Conservation (phyloP, 148 eudicot genomes). For the Silene latifolia region DNA sequence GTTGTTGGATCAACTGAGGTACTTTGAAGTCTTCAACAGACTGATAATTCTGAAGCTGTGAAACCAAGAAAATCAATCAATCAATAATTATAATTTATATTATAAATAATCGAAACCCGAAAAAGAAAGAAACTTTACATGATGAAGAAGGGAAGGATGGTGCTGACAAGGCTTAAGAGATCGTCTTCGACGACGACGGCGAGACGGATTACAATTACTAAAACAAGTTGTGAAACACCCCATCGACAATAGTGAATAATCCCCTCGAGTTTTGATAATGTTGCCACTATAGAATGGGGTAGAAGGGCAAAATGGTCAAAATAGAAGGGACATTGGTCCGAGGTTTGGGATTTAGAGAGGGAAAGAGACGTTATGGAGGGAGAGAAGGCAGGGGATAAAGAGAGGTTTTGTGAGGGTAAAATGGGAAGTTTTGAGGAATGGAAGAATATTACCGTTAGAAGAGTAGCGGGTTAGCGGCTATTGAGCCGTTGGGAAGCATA, state of each 20-base stretch:
- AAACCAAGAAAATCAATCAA: too few relatives aligned
- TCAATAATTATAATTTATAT: too few relatives aligned
- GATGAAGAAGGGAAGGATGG: slow-evolving; percentile 28
- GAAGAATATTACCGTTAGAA: slow-evolving; percentile 41
- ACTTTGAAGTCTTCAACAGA: slow-evolving; percentile 31
- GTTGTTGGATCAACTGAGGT: slow-evolving; percentile 16
- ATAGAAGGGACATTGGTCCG: neutral
- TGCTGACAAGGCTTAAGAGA: neutral
- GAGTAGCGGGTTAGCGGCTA: neutral
- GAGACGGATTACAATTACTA: slow-evolving; percentile 25
- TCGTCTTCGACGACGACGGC: slow-evolving; percentile 11
- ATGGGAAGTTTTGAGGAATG: neutral
- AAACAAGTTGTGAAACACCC: slow-evolving; percentile 51
- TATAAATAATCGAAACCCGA: neutral
- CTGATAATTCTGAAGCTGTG: slow-evolving; percentile 32
- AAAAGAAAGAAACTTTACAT: neutral
- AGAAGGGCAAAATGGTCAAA: neutral
- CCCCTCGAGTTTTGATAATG: too few relatives aligned
- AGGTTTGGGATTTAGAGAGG: neutral
- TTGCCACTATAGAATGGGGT: neutral
- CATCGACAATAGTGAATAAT: slow-evolving; percentile 21
- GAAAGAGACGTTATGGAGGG: slow-evolving; percentile 13
- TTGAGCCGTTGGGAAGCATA: neutral
- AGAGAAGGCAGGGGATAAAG: neutral
- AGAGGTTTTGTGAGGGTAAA: slow-evolving; percentile 3